Conservation (phyloP, 2,329 filamentous ascomycete species). For the Sporothrix globosa region DNA sequence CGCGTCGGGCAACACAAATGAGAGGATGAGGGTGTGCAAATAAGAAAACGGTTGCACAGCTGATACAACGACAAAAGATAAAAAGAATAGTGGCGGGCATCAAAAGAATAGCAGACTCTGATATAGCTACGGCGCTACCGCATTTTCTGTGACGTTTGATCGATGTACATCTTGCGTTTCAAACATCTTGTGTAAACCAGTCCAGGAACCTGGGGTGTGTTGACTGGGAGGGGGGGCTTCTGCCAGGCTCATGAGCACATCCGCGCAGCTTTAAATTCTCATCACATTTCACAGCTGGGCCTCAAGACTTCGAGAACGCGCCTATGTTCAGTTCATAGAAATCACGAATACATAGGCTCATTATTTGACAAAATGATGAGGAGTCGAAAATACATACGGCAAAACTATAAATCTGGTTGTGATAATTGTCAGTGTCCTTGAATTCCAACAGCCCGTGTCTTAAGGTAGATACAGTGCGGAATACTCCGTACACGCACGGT, state of each 20-base stretch:
- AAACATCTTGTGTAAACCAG: not conserved
- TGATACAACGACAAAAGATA: not conserved
- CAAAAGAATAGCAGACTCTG: not conserved
- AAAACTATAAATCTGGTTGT: too few relatives aligned
- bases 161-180: constrained; percentile 33
- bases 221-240: not conserved
- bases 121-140: constrained; percentile 11
- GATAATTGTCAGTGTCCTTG: too few relatives aligned
- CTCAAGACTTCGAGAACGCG: too few relatives aligned
- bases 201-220: constrained; percentile 18
- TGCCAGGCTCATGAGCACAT: too few relatives aligned
- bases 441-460: too few relatives aligned
- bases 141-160: constrained; percentile 33
- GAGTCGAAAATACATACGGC: too few relatives aligned
- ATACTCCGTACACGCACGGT: too few relatives aligned
- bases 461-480: too few relatives aligned
- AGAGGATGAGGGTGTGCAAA: not conserved
- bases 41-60: not conserved
- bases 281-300: not conserved
- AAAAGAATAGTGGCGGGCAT: not conserved
- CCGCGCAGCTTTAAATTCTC: not conserved
- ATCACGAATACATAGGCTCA: not conserved
- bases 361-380: too few relatives aligned
- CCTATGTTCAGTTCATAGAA: not conserved
- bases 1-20: constrained; percentile 9